Conservation (phyloP, 805 yeast genomes). For the Kodamaea leandrae region DNA sequence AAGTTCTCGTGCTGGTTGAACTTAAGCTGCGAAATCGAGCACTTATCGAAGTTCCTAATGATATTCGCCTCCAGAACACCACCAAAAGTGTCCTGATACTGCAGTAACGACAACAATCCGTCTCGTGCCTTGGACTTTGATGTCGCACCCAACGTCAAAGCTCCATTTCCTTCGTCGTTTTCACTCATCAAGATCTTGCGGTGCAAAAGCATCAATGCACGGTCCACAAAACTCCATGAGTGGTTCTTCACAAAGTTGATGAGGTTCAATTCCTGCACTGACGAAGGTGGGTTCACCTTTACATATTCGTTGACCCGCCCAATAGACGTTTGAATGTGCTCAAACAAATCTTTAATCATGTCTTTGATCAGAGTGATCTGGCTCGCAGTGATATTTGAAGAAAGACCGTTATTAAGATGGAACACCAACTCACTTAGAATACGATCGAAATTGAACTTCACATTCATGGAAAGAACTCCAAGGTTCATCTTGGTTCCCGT, state of each 20-base stretch:
- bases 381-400: constrained; percentile 39
- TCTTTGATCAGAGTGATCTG: constrained; percentile 45
- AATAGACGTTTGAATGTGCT: constrained; percentile 50
- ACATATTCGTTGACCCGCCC: constrained; percentile 33
- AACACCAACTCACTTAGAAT: constrained; percentile 54
- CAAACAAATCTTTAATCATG: constrained; percentile 50
- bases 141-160: not conserved
- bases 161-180: not conserved
- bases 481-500: constrained; percentile 39
- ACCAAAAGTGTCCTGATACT: constrained; percentile 42
- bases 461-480: constrained; percentile 49
- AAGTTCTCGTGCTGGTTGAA: constrained; percentile 40
- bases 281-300: constrained; percentile 35
- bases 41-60: constrained; percentile 35
- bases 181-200: constrained; percentile 41
- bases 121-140: constrained; percentile 12
- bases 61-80: constrained; percentile 37
- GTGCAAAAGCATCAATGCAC: constrained; percentile 46
- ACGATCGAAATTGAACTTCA: constrained; percentile 50
- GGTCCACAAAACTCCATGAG: constrained; percentile 53
- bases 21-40: constrained; percentile 34
- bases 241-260: constrained; percentile 48
- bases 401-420: constrained; percentile 47
- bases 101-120: constrained; percentile 32
- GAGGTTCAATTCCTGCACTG: constrained; percentile 42